These are phyloP conservation scores for Zymoseptoria brevis DNA, from an alignment of 2,329 filamentous ascomycete genomes.

Conservation along the genomic window DNA sequence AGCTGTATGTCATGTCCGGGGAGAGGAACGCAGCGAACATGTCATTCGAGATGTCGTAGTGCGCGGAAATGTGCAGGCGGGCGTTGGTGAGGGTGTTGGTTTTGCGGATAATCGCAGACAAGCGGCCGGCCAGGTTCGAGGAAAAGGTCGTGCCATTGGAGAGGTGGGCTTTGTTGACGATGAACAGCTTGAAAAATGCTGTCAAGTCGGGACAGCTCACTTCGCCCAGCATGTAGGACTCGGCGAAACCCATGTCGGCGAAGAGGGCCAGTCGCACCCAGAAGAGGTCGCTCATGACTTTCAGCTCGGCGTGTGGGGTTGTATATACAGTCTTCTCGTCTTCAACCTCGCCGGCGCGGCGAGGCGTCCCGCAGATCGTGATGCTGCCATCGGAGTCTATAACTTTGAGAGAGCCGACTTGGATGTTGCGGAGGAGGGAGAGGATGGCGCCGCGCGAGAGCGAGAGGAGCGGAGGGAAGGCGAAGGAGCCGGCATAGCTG, in stretches of 20 bases:
- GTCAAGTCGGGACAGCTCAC: slow-evolving; percentile 59
- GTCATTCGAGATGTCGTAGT: slow-evolving; percentile 69
- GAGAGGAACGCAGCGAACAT: slow-evolving; percentile 69
- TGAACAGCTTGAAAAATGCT: slow-evolving; percentile 66
- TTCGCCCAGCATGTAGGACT: slow-evolving; percentile 66
- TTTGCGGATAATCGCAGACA: slow-evolving; percentile 46
- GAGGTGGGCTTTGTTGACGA: slow-evolving; percentile 49
- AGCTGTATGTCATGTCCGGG: slow-evolving; percentile 70
- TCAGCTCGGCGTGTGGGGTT: slow-evolving; percentile 47
- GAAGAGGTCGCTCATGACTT: slow-evolving; percentile 58
- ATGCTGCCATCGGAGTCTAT: slow-evolving; percentile 37
- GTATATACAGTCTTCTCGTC: slow-evolving; percentile 30
- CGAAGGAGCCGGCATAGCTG: slow-evolving; percentile 37
- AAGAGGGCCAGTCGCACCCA: slow-evolving; percentile 63
- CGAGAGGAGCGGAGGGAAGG: slow-evolving; percentile 42
- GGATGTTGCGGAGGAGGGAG: slow-evolving; percentile 38
- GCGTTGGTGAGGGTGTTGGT: slow-evolving; percentile 46
- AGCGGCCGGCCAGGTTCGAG: slow-evolving; percentile 50
- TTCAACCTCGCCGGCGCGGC: slow-evolving; percentile 29
- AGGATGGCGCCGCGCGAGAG: slow-evolving; percentile 40
- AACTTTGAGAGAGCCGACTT: slow-evolving; percentile 40
- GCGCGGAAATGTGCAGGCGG: slow-evolving; percentile 59
- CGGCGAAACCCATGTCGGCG: slow-evolving; percentile 67
- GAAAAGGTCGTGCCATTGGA: slow-evolving; percentile 57
- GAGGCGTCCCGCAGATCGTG: slow-evolving; percentile 37